These are phyloP conservation scores for Lentinula sp. DNA, from an alignment of 768 basidiomycete genomes.

Conservation along the genomic window DNA sequence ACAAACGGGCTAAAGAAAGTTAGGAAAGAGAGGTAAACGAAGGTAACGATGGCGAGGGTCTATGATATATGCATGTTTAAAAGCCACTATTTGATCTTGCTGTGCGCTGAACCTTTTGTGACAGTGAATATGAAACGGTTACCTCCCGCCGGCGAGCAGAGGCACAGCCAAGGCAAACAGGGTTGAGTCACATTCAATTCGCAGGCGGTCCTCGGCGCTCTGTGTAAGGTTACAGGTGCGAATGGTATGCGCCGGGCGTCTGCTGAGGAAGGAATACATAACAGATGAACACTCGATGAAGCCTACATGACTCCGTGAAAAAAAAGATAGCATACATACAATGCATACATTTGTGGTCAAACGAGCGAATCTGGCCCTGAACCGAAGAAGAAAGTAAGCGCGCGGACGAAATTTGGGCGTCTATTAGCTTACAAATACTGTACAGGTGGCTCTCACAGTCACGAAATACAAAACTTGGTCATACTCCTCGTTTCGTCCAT, in stretches of 20 bases:
- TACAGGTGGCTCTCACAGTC: background rate
- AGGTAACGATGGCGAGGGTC: background rate
- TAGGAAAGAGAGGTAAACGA: background rate
- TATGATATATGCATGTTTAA: background rate
- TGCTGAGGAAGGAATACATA: no score
- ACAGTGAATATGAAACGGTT: background rate
- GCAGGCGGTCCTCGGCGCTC: background rate
- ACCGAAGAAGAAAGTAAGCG: background rate
- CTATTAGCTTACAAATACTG: background rate
- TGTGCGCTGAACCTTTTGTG: background rate
- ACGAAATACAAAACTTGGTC: background rate
- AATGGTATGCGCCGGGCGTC: no score
- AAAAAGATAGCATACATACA: background rate
- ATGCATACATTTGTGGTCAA: background rate
- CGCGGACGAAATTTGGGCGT: background rate
- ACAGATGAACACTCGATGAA: no score
- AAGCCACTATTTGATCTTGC: background rate
- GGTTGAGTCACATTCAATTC: background rate
- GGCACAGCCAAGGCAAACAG: background rate
- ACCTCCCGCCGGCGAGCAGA: background rate
- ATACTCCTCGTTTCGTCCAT: background rate
- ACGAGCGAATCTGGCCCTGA: background rate
- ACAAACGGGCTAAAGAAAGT: background rate
- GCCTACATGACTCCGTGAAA: no score
- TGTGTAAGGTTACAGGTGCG: background rate